Percentiles rank a stretch among this genome's conserved stretches.
Conservation (phyloP, 2,329 filamentous ascomycete genomes). For the Fusarium paranaense region DNA sequence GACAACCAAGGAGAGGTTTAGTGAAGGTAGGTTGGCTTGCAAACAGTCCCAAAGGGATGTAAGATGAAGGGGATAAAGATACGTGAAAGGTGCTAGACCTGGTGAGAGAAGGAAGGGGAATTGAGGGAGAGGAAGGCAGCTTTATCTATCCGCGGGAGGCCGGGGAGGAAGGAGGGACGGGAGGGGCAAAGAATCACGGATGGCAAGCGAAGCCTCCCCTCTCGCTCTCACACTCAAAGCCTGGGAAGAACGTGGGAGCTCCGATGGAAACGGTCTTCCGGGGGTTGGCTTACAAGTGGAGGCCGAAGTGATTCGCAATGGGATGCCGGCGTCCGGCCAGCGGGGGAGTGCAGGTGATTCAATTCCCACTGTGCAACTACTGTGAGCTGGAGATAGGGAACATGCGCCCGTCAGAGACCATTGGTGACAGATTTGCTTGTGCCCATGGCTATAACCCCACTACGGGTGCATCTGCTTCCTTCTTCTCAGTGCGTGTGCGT, state of each 20-base stretch:
- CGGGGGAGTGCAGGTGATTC: constrained; percentile 11
- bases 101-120: constrained; percentile 24
- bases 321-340: constrained; percentile 11
- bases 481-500: too few relatives aligned
- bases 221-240: constrained; percentile 22
- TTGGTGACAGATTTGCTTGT: background rate
- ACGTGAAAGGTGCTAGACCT: constrained; percentile 37
- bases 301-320: constrained; percentile 27
- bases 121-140: constrained; percentile 21
- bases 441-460: background rate
- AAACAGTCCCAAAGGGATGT: constrained; percentile 7
- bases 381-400: background rate
- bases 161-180: constrained; percentile 20
- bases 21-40: constrained; percentile 4
- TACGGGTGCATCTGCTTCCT: background rate
- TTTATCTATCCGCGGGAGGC: constrained; percentile 35
- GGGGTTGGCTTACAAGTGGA: background rate
- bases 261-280: constrained; percentile 7
- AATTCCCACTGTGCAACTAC: constrained; percentile 26
- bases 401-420: background rate
- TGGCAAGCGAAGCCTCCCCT: constrained; percentile 5
- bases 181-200: constrained; percentile 10
- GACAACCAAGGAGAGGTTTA: constrained; percentile 24
- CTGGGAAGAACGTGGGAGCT: background rate
- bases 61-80: constrained; percentile 24